phyloP scores from a whole-genome alignment of 495 filamentous ascomycete genomes.

The Daldinia vernicosa region DNA sequence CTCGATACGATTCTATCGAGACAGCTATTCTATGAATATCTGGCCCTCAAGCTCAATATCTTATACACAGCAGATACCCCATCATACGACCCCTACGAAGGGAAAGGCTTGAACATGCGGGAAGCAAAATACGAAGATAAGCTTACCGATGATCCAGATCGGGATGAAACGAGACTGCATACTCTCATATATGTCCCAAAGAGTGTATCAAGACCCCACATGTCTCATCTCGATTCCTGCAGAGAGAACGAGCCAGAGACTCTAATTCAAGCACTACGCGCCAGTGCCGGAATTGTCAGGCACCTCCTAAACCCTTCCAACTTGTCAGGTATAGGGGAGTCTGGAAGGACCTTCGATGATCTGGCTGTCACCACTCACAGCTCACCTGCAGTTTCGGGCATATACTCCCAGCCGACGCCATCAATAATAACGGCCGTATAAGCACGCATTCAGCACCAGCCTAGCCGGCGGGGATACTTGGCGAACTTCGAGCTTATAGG shows the following conservation, averaged over 20 bases:
- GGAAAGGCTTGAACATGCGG: neutral
- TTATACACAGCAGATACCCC: slow-evolving; percentile 5
- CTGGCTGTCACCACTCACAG: neutral
- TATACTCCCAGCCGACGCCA: slow-evolving; percentile 1
- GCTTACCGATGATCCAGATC: slow-evolving; percentile 30
- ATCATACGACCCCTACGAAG: neutral
- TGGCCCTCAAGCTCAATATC: neutral
- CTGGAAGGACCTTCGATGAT: neutral
- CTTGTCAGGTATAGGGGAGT: neutral
- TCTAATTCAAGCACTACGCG: neutral
- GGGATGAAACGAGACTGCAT: slow-evolving; percentile 26
- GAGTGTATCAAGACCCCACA: slow-evolving; percentile 22
- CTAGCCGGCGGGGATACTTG: neutral
- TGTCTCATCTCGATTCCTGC: slow-evolving; percentile 30
- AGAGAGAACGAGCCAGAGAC: slow-evolving; percentile 20
- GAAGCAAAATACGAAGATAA: slow-evolving; percentile 28
- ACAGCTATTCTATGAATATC: slow-evolving; percentile 9
- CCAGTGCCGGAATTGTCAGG: slow-evolving; percentile 10
- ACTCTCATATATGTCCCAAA: slow-evolving; percentile 17
- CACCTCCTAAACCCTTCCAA: slow-evolving; percentile 5
- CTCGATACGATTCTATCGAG: neutral
- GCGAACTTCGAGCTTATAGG: neutral
- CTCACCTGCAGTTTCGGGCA: slow-evolving; percentile 8
- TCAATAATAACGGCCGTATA: neutral
- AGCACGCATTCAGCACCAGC: neutral